phyloP scores from a whole-genome alignment of 2,329 filamentous ascomycete genomes.

The Cladophialophora immunda region DNA sequence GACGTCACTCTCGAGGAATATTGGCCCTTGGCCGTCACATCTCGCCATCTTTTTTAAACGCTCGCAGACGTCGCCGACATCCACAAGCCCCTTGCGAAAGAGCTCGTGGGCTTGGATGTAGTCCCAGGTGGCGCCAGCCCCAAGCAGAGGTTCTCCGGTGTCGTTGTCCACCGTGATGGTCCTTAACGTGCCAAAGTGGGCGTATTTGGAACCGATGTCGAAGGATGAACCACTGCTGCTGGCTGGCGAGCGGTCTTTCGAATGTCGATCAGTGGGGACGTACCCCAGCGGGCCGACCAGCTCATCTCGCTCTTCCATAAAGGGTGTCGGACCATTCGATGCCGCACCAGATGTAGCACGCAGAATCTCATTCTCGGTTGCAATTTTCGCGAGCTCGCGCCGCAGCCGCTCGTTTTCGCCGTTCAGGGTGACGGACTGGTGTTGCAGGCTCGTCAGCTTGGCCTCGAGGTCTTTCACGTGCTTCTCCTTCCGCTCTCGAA shows the following conservation, averaged over 20 bases:
- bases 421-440: constrained; percentile 73
- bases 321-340: constrained; percentile 40
- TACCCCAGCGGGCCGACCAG: constrained; percentile 73
- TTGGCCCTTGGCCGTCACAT: constrained; percentile 87
- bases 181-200: constrained; percentile 37
- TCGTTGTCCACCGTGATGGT: constrained; percentile 60
- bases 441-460: constrained; percentile 80
- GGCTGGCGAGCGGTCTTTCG: constrained; percentile 55
- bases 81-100: constrained; percentile 78
- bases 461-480: constrained; percentile 93
- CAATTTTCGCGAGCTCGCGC: constrained; percentile 80
- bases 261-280: constrained; percentile 76
- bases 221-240: constrained; percentile 46
- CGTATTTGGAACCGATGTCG: constrained; percentile 41
- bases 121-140: constrained; percentile 86
- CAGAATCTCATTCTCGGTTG: constrained; percentile 91
- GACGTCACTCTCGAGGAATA: constrained; percentile 82
- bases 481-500: constrained; percentile 93
- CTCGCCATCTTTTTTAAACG: constrained; percentile 76
- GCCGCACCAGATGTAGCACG: constrained; percentile 71
- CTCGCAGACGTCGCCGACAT: constrained; percentile 83
- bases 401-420: constrained; percentile 89
- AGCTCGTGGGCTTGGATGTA: constrained; percentile 82
- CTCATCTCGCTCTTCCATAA: constrained; percentile 38
- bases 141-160: constrained; percentile 73